Evolutionary conservation across 768 basidiomycete species (phyloP), one percentile per base, ranked within the genome.

Genomic region (Suillus placidus): DNA sequence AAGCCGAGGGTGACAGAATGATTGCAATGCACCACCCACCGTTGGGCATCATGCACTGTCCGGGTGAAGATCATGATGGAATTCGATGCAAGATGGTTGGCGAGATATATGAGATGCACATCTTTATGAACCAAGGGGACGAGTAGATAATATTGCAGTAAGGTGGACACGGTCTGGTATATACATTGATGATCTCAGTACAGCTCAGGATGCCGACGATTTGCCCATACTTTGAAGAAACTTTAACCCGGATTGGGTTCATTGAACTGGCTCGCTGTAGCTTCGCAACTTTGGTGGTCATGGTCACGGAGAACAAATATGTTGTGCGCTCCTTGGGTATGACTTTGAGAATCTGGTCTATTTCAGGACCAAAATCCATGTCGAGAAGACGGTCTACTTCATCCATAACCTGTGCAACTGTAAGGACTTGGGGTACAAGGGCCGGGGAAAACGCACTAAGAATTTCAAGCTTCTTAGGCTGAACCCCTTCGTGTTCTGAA

Each of bases 241-340:
- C 94, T 76, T 99, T 95, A 2, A 99, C 88, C 69, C 92, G 86
- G 32, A 96, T 88, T 20, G 97, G 97, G 73, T 97, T 95, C 38
- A 87, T 86, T 73, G 98, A 81, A 82, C 94, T 95, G 40, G 97
- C 96, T 62, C 97, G 81, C 76, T 99, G 97, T 13, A 99, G 83
- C 78, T 98, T 98, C 13, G 93, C 94, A 5, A 99, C 95, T 79
- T 98, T 99, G 16, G 94, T 95, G 13, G 97, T 97, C 97, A 99
- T 99, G 26, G 97, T 99, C 6, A 97, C 97, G 16, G 97, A 98
- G 81, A 95, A 99, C 2, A 99, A 85, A 74, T 95, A 98, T 3
- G 97, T 99, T 37, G 91, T 93, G 13, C 97, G 87, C 71, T 98
- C 96, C 72, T 89, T 93, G 30, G 97, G 97, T 68, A 99, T 90